Percentiles rank a stretch among this genome's conserved stretches.
Evolutionary conservation across 192 early-diverging fungal genomes (phyloP).

Genomic region (Obelidium mucronatum): DNA sequence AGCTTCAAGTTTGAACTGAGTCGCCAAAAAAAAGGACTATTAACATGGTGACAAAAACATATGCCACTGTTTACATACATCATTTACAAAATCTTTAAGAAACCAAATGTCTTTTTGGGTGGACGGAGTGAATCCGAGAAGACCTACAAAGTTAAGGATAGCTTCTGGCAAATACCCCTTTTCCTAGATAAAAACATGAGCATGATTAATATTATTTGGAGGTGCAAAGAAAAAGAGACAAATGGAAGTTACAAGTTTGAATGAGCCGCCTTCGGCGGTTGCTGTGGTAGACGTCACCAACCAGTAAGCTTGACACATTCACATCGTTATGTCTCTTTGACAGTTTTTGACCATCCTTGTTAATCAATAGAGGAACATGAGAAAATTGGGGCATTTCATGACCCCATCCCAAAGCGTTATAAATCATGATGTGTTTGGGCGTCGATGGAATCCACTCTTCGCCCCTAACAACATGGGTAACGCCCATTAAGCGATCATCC

Average conservation of each 20-base stretch:
- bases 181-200: slow-evolving; percentile 47
- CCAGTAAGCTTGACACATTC: slow-evolving; percentile 73
- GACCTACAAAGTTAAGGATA: slow-evolving; percentile 85
- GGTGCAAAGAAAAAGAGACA: slow-evolving; percentile 3
- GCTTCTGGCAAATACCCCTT: slow-evolving; percentile 86
- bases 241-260: not conserved
- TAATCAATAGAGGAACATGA: slow-evolving; percentile 89
- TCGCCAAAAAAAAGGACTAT: slow-evolving; percentile 1
- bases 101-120: slow-evolving; percentile 69
- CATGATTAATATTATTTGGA: not conserved
- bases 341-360: slow-evolving; percentile 81
- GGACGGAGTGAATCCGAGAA: slow-evolving; percentile 80
- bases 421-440: slow-evolving; percentile 89
- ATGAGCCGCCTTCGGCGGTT: not conserved
- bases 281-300: slow-evolving; percentile 17
- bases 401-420: slow-evolving; percentile 81
- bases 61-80: slow-evolving; percentile 49
- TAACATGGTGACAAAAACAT: not conserved
- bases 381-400: slow-evolving; percentile 72
- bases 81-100: slow-evolving; percentile 63
- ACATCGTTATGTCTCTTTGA: slow-evolving; percentile 90
- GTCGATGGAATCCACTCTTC: slow-evolving; percentile 97
- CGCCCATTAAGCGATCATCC: slow-evolving; percentile 89
- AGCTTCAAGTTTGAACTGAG: slow-evolving; percentile 65
- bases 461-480: slow-evolving; percentile 92